Percentiles rank a stretch among this genome's conserved stretches.
Conservation (phyloP, 306 rosid species). For the Echinosophora koreensis region DNA sequence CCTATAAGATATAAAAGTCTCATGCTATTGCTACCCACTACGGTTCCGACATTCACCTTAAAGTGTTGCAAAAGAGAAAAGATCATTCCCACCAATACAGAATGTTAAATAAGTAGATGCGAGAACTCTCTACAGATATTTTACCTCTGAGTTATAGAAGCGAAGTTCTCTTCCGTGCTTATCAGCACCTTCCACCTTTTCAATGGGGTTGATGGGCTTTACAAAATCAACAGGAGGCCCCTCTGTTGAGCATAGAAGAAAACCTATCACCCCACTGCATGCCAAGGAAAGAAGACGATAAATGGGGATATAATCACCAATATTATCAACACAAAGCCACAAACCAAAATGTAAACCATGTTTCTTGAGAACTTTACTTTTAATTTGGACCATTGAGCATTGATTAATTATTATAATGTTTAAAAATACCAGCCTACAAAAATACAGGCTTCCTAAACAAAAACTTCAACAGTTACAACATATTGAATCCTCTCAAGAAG, state of each 20-base stretch:
- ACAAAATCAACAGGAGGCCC: constrained; percentile 89
- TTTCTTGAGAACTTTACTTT: background rate
- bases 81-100: background rate
- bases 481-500: constrained; percentile 13
- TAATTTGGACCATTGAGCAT: constrained; percentile 8
- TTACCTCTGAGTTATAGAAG: constrained; percentile 92
- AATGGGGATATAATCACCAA: background rate
- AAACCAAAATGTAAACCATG: constrained; percentile 10
- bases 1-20: background rate
- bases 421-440: constrained; percentile 18
- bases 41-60: background rate
- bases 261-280: constrained; percentile 93
- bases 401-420: background rate
- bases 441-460: background rate
- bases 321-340: constrained; percentile 4
- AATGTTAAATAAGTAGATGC: constrained; percentile 8
- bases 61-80: constrained; percentile 7
- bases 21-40: background rate
- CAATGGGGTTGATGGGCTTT: constrained; percentile 89
- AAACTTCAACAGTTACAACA: background rate
- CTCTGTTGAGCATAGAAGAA: constrained; percentile 82
- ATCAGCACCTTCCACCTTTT: constrained; percentile 81
- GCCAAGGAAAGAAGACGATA: constrained; percentile 13
- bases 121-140: background rate
- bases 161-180: constrained; percentile 76